A percentile compares a stretch with the other conserved stretches of the same genome.
phyloP scores from a whole-genome alignment of 371 early-diverging fungal species.

The Syncephalastrum racemosum region DNA sequence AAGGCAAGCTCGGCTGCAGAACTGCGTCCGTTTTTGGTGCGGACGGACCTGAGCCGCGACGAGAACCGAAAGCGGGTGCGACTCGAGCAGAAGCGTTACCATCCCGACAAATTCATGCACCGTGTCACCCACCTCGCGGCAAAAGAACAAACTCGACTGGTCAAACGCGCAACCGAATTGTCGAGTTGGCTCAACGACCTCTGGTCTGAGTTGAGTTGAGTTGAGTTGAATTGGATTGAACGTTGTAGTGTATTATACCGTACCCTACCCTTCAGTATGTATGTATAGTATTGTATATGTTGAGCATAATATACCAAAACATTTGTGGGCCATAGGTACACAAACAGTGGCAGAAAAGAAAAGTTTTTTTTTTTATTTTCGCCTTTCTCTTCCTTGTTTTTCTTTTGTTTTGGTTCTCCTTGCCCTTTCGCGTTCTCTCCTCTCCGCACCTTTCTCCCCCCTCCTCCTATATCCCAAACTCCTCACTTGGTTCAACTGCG shows the following conservation, averaged over 20 bases:
- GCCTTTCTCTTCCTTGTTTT: constrained; percentile 5
- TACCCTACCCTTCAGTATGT: too few species aligned
- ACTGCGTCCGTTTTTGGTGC: constrained; percentile 25
- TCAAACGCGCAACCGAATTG: constrained; percentile 29
- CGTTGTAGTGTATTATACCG: too few species aligned
- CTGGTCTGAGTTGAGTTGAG: constrained; percentile 18
- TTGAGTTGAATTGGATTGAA: too few species aligned
- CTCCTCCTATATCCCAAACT: not conserved
- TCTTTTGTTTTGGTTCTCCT: not conserved
- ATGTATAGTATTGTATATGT: too few species aligned
- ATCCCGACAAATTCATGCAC: constrained; percentile 49
- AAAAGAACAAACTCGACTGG: constrained; percentile 24
- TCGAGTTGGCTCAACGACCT: constrained; percentile 46
- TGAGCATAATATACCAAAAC: too few species aligned
- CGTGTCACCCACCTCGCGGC: constrained; percentile 29
- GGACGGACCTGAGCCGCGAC: constrained; percentile 1
- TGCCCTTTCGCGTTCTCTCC: not conserved
- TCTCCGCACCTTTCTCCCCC: constrained; percentile 4
- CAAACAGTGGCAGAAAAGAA: too few species aligned
- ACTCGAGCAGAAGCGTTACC: constrained; percentile 43
- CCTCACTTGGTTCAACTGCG: too few species aligned
- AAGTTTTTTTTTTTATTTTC: too few species aligned
- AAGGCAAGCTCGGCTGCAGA: not conserved
- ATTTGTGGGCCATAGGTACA: too few species aligned
- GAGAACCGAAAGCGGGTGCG: constrained; percentile 35